Conservation (phyloP, 1,139 yeast species). For the Candida gigantensis region DNA sequence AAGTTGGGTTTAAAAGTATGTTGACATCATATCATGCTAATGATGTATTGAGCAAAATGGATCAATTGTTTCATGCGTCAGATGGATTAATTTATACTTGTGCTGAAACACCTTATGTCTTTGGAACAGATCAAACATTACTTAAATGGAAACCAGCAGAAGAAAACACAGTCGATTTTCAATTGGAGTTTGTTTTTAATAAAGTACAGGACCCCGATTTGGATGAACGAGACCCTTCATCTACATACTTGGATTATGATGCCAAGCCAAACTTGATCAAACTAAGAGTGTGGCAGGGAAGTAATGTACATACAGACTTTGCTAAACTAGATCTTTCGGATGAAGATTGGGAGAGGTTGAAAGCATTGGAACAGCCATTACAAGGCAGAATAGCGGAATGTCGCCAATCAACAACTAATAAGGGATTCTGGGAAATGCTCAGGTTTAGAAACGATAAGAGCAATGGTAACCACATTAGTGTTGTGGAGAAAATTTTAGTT, state of each 20-base stretch:
- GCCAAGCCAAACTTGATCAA: conserved; percentile 64
- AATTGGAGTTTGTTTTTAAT: conserved; percentile 68
- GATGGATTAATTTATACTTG: conserved; percentile 96
- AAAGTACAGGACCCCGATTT: conserved; percentile 66
- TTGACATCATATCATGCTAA: conserved; percentile 76
- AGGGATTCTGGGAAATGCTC: conserved; percentile 76
- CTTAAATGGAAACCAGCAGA: conserved; percentile 97
- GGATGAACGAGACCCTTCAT: conserved; percentile 70
- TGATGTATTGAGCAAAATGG: conserved; percentile 73
- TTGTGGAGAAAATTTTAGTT: conserved; percentile 77
- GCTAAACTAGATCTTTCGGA: conserved; percentile 62
- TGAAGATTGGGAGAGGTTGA: conserved; percentile 81
- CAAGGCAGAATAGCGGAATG: conserved; percentile 93
- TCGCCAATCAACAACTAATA: conserved; percentile 50
- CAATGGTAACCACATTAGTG: conserved; percentile 80
- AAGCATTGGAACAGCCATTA: conserved; percentile 71
- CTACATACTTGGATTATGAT: conserved; percentile 80
- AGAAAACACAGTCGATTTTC: conserved; percentile 91
- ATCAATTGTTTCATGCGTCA: conserved; percentile 78
- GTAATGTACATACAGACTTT: conserved; percentile 63
- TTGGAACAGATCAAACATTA: conserved; percentile 81
- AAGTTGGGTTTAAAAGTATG: conserved; percentile 85
- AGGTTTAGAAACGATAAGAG: conserved; percentile 92
- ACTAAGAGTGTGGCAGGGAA: conserved; percentile 82
- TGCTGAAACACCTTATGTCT: conserved; percentile 80